phyloP scores from a whole-genome alignment of 179 eudicot genomes.

The Carnegiea gigantea region DNA sequence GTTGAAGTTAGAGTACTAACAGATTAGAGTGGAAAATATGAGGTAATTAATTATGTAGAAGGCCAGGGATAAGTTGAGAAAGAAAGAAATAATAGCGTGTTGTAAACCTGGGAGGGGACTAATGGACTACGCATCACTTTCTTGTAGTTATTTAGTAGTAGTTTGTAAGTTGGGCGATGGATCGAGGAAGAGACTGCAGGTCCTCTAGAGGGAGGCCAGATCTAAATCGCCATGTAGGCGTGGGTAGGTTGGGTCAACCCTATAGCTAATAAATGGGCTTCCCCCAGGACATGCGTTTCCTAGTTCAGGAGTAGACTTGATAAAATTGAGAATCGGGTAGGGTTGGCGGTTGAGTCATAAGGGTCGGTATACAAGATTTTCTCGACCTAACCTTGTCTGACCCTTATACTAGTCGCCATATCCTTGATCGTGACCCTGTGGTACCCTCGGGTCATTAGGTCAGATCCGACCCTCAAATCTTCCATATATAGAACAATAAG shows the following conservation, averaged over 20 bases:
- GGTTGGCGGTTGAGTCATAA: too few species aligned
- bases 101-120: background rate
- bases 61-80: background rate
- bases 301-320: background rate
- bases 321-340: too few species aligned
- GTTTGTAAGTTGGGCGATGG: background rate
- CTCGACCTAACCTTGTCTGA: too few species aligned
- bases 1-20: background rate
- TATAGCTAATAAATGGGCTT: background rate
- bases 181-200: background rate
- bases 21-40: background rate
- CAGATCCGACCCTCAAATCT: too few species aligned
- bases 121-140: background rate
- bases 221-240: background rate
- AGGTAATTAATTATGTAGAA: background rate
- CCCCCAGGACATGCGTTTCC: background rate
- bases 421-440: too few species aligned
- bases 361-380: too few species aligned
- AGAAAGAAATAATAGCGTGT: background rate
- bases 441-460: too few species aligned
- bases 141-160: background rate
- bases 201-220: background rate
- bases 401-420: too few species aligned
- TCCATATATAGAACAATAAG: too few species aligned
- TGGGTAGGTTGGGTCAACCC: background rate